Conservation (phyloP, 2,329 filamentous ascomycete species). For the Xylariomycetidae sp. region DNA sequence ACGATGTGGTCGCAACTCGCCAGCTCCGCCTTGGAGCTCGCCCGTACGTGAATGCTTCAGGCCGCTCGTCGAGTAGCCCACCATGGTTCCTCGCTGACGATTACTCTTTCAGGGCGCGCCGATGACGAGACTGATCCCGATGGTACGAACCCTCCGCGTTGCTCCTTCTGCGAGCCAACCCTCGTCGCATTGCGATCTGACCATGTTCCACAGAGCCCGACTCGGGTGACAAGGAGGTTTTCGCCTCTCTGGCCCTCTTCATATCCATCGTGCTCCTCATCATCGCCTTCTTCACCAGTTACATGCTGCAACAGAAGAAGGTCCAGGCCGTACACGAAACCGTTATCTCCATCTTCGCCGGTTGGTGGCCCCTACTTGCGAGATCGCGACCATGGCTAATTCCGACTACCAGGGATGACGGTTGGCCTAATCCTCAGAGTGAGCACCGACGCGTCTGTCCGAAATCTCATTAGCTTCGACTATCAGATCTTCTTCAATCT, state of each 20-base stretch:
- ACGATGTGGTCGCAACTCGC: constrained; percentile 32
- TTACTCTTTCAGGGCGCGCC: constrained; percentile 30
- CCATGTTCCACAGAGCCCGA: constrained; percentile 54
- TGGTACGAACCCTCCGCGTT: constrained; percentile 29
- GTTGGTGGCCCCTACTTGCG: constrained; percentile 36
- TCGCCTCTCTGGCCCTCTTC: constrained; percentile 94
- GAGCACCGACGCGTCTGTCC: constrained; percentile 74
- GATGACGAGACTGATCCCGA: constrained; percentile 42
- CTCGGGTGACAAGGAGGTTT: constrained; percentile 86
- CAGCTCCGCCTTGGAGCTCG: constrained; percentile 32
- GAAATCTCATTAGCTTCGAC: constrained; percentile 90
- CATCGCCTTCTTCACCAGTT: constrained; percentile 91
- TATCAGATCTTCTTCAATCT: constrained; percentile 99
- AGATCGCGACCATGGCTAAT: constrained; percentile 7
- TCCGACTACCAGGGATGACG: constrained; percentile 68
- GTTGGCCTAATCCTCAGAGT: constrained; percentile 85
- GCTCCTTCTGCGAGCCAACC: constrained; percentile 7
- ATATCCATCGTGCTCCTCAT: constrained; percentile 95
- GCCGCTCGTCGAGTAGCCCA: not conserved
- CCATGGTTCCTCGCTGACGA: constrained; percentile 11
- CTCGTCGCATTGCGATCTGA: constrained; percentile 11
- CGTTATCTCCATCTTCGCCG: constrained; percentile 95
- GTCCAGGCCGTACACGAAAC: constrained; percentile 98
- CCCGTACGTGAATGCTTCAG: constrained; percentile 26
- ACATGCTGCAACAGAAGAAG: constrained; percentile 92